These are phyloP conservation scores for Aristolochia californica DNA, from an alignment of 164 flowering plant genomes.

Conservation along the genomic window DNA sequence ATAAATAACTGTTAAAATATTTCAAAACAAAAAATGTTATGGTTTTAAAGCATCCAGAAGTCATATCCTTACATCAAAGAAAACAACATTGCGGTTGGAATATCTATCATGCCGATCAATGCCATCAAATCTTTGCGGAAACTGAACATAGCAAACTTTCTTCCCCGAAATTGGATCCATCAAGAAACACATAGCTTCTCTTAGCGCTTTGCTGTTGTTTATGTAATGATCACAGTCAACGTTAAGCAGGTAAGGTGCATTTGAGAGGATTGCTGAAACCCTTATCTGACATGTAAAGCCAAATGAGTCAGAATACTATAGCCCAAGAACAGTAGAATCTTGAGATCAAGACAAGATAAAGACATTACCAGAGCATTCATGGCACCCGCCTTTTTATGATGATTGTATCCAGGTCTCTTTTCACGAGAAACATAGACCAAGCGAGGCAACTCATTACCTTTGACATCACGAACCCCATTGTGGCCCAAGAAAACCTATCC, in stretches of 20 bases:
- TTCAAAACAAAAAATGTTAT: neutral
- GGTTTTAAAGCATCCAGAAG: neutral
- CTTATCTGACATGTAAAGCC: conserved; percentile 43
- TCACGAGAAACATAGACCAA: conserved; percentile 94
- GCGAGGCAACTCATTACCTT: conserved; percentile 82
- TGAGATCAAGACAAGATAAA: neutral
- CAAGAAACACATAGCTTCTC: conserved; percentile 96
- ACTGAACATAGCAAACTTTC: conserved; percentile 89
- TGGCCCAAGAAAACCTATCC: conserved; percentile 83
- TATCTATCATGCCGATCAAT: conserved; percentile 91
- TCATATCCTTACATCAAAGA: conserved; percentile 76
- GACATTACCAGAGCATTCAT: conserved; percentile 77
- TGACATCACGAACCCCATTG: conserved; percentile 80
- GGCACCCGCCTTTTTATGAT: conserved; percentile 96
- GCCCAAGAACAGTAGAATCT: neutral
- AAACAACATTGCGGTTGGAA: conserved; percentile 90
- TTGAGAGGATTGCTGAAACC: conserved; percentile 87
- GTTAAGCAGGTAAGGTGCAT: conserved; percentile 94
- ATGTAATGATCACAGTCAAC: conserved; percentile 99
- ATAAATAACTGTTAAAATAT: neutral
- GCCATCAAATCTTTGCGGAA: conserved; percentile 97
- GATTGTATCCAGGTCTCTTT: conserved; percentile 92
- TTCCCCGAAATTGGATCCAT: conserved; percentile 97
- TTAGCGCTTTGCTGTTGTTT: conserved; percentile 89
- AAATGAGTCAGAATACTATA: neutral